These are phyloP conservation scores for Citeromyces matritensis DNA, from an alignment of 805 yeast genomes.

Conservation along the genomic window DNA sequence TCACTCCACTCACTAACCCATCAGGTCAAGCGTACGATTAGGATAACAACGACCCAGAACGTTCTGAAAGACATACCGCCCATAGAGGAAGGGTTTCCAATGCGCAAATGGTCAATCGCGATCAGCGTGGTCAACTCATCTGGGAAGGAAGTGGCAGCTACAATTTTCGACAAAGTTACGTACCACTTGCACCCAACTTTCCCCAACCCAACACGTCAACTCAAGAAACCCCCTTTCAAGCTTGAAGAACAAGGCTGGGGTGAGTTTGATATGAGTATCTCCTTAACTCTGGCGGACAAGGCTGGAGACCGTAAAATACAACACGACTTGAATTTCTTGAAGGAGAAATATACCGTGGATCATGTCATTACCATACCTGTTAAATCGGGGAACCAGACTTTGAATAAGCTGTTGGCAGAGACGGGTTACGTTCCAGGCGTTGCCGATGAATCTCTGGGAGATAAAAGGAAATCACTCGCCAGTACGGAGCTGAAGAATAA, in stretches of 20 bases:
- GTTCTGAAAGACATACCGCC: conserved; percentile 69
- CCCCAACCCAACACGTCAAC: conserved; percentile 69
- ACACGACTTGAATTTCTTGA: conserved; percentile 80
- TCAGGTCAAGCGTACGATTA: conserved; percentile 69
- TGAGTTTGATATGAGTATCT: conserved; percentile 80
- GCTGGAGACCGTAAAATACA: conserved; percentile 77
- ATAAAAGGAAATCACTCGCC: conserved; percentile 6
- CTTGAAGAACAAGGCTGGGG: conserved; percentile 98
- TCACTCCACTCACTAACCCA: background rate
- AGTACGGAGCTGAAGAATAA: conserved; percentile 34
- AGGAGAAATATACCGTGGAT: conserved; percentile 64
- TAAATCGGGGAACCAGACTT: conserved; percentile 44
- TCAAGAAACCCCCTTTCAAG: conserved; percentile 73
- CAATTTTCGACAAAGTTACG: conserved; percentile 80
- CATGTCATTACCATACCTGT: conserved; percentile 61
- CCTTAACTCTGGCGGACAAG: conserved; percentile 64
- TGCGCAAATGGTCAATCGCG: conserved; percentile 86
- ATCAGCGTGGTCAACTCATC: conserved; percentile 60
- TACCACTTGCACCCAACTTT: conserved; percentile 93
- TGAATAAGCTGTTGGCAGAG: conserved; percentile 61
- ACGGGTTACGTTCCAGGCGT: conserved; percentile 66
- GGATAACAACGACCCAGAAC: conserved; percentile 78
- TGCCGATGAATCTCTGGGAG: background rate
- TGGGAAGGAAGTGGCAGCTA: conserved; percentile 78
- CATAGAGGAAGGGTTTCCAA: conserved; percentile 82